These are phyloP conservation scores for Sclerotinia minor DNA, from an alignment of 2,329 filamentous ascomycete genomes.

Conservation along the genomic window DNA sequence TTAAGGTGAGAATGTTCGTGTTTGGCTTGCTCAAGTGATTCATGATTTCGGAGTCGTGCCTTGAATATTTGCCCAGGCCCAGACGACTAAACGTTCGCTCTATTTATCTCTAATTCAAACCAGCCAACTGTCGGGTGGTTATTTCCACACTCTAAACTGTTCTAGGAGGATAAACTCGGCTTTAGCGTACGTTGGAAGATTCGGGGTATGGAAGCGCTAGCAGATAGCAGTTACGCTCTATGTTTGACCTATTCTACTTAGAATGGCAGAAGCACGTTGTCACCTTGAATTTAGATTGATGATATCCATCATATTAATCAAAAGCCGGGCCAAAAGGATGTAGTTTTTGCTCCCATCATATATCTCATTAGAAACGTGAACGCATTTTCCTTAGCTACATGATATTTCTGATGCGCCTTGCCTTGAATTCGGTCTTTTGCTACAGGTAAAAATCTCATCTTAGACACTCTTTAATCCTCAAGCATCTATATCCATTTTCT, in stretches of 20 bases:
- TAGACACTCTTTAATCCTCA: constrained; percentile 41
- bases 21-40: constrained; percentile 8
- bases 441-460: constrained; percentile 21
- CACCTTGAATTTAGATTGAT: neutral
- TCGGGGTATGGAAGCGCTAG: neutral
- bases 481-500: constrained; percentile 69
- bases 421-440: constrained; percentile 22
- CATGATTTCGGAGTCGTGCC: constrained; percentile 4
- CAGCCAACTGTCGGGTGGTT: neutral
- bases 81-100: constrained; percentile 1
- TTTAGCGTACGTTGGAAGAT: neutral
- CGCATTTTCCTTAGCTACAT: constrained; percentile 27
- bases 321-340: neutral
- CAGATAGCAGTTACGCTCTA: constrained; percentile 8
- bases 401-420: constrained; percentile 28
- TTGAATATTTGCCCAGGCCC: neutral
- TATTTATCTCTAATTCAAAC: neutral
- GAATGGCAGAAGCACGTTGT: neutral
- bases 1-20: neutral
- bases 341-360: constrained; percentile 7
- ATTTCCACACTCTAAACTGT: neutral
- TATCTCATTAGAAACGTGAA: constrained; percentile 20
- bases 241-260: neutral
- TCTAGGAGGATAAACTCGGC: neutral
- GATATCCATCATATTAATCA: neutral